Evolutionary conservation across 2,329 filamentous ascomycete genomes (phyloP).

Genomic region (Xylaria sp.): DNA sequence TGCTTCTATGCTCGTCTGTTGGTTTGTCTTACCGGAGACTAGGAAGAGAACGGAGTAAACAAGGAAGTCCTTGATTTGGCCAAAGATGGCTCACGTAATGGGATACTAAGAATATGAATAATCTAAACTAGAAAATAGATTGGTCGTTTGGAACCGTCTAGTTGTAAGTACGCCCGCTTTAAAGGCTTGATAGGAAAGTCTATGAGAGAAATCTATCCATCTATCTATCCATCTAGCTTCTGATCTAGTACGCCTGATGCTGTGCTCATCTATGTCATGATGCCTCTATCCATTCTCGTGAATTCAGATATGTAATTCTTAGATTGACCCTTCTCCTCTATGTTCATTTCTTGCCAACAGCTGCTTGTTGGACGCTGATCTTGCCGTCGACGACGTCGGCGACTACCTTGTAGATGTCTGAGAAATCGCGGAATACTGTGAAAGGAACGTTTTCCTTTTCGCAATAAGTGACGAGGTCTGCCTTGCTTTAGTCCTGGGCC

Average conservation of each 20-base stretch:
- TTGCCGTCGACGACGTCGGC: slow-evolving; percentile 82
- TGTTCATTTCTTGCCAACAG: slow-evolving; percentile 55
- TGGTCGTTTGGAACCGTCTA: neutral
- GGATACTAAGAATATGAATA: neutral
- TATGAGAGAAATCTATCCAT: slow-evolving; percentile 26
- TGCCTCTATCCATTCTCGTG: slow-evolving; percentile 20
- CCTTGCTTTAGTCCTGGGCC: slow-evolving; percentile 29
- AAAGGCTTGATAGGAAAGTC: slow-evolving; percentile 8
- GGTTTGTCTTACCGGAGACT: slow-evolving; percentile 67
- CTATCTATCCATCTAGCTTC: slow-evolving; percentile 20
- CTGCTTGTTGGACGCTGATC: slow-evolving; percentile 76
- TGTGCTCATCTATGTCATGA: slow-evolving; percentile 18
- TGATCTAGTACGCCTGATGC: slow-evolving; percentile 16
- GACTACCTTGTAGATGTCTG: slow-evolving; percentile 78
- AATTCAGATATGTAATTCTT: slow-evolving; percentile 7
- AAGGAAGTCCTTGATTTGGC: neutral
- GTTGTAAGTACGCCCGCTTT: neutral
- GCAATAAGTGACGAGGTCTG: slow-evolving; percentile 89
- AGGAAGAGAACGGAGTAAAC: slow-evolving; percentile 70
- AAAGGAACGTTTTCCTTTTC: slow-evolving; percentile 86
- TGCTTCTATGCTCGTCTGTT: slow-evolving; percentile 72
- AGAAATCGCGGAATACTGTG: slow-evolving; percentile 87
- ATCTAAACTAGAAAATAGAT: neutral
- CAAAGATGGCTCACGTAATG: neutral
- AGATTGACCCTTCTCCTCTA: slow-evolving; percentile 22